These are phyloP conservation scores for Nothopassalora personata DNA, from an alignment of 2,329 filamentous ascomycete species.

Conservation along the genomic window DNA sequence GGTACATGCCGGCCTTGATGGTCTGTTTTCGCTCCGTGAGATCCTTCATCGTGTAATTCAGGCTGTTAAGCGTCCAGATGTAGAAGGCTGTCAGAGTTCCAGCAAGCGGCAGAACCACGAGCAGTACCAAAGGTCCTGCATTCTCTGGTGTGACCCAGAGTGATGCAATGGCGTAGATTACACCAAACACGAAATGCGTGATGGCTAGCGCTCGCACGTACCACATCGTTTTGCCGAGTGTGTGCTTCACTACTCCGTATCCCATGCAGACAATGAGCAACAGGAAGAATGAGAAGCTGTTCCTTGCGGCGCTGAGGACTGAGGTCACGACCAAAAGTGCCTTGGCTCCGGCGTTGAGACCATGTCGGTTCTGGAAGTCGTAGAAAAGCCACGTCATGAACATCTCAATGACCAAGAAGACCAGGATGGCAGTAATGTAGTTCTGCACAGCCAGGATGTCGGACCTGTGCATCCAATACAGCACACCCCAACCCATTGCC, in stretches of 20 bases:
- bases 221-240: slow-evolving; percentile 87
- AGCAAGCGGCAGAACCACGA: slow-evolving; percentile 88
- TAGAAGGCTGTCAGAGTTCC: slow-evolving; percentile 94
- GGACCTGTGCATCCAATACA: slow-evolving; percentile 88
- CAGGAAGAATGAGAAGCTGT: slow-evolving; percentile 97
- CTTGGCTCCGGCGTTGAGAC: slow-evolving; percentile 75
- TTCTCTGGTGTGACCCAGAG: slow-evolving; percentile 83
- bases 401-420: slow-evolving; percentile 93
- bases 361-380: slow-evolving; percentile 88
- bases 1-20: slow-evolving; percentile 92
- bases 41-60: slow-evolving; percentile 93
- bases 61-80: slow-evolving; percentile 94
- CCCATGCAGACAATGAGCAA: slow-evolving; percentile 99
- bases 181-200: slow-evolving; percentile 88
- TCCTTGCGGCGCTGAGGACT: slow-evolving; percentile 84
- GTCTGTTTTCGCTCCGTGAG: slow-evolving; percentile 91
- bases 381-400: slow-evolving; percentile 99
- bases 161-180: slow-evolving; percentile 87
- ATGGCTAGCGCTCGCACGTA: slow-evolving; percentile 87
- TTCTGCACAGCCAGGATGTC: slow-evolving; percentile 97
- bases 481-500: slow-evolving; percentile 82
- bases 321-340: slow-evolving; percentile 87
- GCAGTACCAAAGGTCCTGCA: slow-evolving; percentile 81
- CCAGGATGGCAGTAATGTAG: slow-evolving; percentile 94
- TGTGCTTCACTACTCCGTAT: slow-evolving; percentile 94